phyloP scores from a whole-genome alignment of 352 stramenopile species.

The Detonula confervacea region DNA sequence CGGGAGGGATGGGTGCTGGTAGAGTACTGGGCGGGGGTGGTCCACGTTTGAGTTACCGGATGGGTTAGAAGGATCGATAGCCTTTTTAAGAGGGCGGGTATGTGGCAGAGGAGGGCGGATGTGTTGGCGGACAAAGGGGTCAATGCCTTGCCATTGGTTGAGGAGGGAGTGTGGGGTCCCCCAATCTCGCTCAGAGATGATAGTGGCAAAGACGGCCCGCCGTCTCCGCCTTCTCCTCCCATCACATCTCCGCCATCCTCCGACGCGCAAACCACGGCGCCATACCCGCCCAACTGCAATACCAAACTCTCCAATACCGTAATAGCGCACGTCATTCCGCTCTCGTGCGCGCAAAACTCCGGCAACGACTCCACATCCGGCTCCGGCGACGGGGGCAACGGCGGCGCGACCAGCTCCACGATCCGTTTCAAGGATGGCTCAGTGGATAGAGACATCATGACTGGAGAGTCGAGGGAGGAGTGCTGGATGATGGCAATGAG shows the following conservation, averaged over 20 bases:
- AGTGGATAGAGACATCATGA: slow-evolving; percentile 66
- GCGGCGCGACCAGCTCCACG: slow-evolving; percentile 54
- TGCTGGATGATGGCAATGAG: slow-evolving; percentile 85
- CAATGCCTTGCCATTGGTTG: background rate
- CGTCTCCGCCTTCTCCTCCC: too few relatives aligned
- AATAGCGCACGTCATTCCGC: slow-evolving; percentile 73
- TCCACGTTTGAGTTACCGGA: slow-evolving; percentile 61
- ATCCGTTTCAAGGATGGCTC: slow-evolving; percentile 60
- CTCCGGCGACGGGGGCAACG: background rate
- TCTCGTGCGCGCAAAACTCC: slow-evolving; percentile 65
- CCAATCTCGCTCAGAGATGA: too few relatives aligned
- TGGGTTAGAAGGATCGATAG: slow-evolving; percentile 65
- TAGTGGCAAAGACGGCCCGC: too few relatives aligned
- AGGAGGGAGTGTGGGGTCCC: too few relatives aligned
- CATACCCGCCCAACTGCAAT: slow-evolving; percentile 84
- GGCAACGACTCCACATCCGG: background rate
- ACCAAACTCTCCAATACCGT: slow-evolving; percentile 82
- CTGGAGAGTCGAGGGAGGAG: slow-evolving; percentile 69
- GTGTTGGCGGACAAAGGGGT: slow-evolving; percentile 11
- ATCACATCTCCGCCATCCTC: too few relatives aligned
- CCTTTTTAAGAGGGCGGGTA: slow-evolving; percentile 58
- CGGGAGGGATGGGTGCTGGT: slow-evolving; percentile 49
- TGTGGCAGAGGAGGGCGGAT: slow-evolving; percentile 53
- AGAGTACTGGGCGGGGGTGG: slow-evolving; percentile 67
- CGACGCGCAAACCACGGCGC: too few relatives aligned